Evolutionary conservation across 2,329 filamentous ascomycete genomes (phyloP), one percentile per base, ranked within the genome.

Genomic region (Blastomyces percursus): DNA sequence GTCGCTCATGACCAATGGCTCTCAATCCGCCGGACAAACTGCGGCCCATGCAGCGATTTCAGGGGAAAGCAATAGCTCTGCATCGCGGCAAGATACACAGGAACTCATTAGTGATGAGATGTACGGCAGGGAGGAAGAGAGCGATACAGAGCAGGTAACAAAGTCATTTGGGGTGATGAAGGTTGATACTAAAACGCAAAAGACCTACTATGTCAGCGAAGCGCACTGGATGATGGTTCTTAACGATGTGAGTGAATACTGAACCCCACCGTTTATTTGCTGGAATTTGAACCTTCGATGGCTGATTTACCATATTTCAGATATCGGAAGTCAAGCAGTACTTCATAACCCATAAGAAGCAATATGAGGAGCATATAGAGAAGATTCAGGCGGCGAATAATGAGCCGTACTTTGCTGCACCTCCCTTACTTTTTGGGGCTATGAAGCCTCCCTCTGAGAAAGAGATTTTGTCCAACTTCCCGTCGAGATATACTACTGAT

Each of bases 281-380:
- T 38, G 12, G 16, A 40, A 24, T 58, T 12, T 56, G 21, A 14
- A 30, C n/a, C 9, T 16, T 24, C 1, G 40, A 46, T 58, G 11
- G 24, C 35, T 44, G 38, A 58, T 32, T n/a, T 27, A 19, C 24
- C 27, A 19, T 58, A 38, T 27, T 38, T 67, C 64, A 88, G 82
- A 94, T 99, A 66, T 82, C 90, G 11, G 94, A 99, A 77, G 93
- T 99, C 32, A 96, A 93, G 72, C 92, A 88, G 68, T 96, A 94
- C 76, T 97, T 96, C 70, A 77, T 78, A 21, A 85, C 82, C 44
- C 91, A 96, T 76, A 95, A 94, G 74, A 92, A 94, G 71, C 91
- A 96, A 67, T 82, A 93, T 64, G 90, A 95, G 71, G 86, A 86
- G 63, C 91, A 92, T 68, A 86, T 90, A 68, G 86, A 89, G 69